Base-by-base conservation (phyloP, 306 rosid species). In the Fagus crenata region DNA sequence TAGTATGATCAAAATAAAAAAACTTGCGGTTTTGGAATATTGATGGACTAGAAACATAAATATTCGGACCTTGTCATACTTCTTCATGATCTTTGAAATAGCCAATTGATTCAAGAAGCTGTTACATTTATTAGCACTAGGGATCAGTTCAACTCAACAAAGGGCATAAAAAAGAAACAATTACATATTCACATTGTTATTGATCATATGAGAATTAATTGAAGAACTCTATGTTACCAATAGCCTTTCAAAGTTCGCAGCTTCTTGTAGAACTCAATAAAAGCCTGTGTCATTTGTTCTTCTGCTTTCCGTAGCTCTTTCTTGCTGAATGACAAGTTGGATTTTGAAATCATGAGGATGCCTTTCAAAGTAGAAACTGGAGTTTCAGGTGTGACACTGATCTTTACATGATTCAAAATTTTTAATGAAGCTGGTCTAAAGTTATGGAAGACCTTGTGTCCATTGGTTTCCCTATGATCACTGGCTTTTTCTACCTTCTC, bases 41-140 rank as follows among this genome's bases (percentile, higher is more conserved):
- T 53, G 67, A 53, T n/a, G 68, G 64, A 58, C 58, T 41, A 28
- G 77, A 65, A 75, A 64, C 56, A 55, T 3, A 60, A 18, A 46
- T 56, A 51, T 72, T 22, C 41, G 18, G 53, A 92, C 97, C 97
- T 89, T 93, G 72, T 93, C 96, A 76, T 93, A 87, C 80, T 90
- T 93, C 91, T 93, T 93, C 96, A 90, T 82, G 78, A 93, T 93
- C 88, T 93, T 93, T 4, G 94, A 85, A 82, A 90, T 82, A 67
- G 96, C 94, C 84, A 88, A 74, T 60, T 75, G 84, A 78, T 91
- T 93, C 82, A 90, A 81, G 86, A 89, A 91, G 80, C 96, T 93
- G 89, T 70, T 49, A 56, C 31, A 56, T 14, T 33, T 76, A 80
- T 76, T 7, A 82, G 39, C 42, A 61, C 77, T 31, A 63, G 37